Evolutionary conservation across 208 protist species (phyloP), one percentile per base, ranked within the genome.

Genomic region (Paratrypanosoma confusum): DNA sequence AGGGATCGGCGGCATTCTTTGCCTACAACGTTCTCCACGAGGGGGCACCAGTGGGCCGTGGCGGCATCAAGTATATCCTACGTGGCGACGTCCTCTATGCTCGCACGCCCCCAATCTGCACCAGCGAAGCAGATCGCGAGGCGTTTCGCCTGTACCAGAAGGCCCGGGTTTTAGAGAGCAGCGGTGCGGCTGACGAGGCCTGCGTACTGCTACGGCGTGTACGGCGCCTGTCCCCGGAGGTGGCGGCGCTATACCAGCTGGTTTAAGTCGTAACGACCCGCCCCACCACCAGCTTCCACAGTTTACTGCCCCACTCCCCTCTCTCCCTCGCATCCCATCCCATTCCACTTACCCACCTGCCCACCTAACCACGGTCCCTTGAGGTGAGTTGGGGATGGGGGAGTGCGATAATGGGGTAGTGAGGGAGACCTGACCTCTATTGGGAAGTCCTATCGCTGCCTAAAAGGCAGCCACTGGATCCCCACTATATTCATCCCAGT

Each of bases 1-100:
- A 83, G 39, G 84, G 84, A 13, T 60, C 62, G 22, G 80, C 74
- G n/a, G 71, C 71, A 0, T 82, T 93, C 49, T 93, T 93, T 47
- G 77, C 85, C 42, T 87, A 84, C 60, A 71, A 80, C 42, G 49
- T 93, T 7, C 67, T 93, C 27, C 84, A 93, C 54, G 84, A 93
- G 40, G 84, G 53, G n/a, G 56, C 74, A 0, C 76, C 80, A 2
- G 84, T 93, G 29, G 31, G 44, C 16, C 42, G 65, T 18, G 77
- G 77, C 3, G 32, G 58, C 48, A 28, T 27, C 28, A 93, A 93
- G 60, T 93, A 88, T 55, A 93, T 90, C 42, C 72, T 81, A 33
- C 76, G 84, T n/a, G 81, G 71, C 2, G 84, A 90, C 32, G 48
- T 93, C 18, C 41, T 90, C 3, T 93, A 87, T 57, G 73, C 72